Conservation (phyloP, 768 basidiomycete species). For the Hebeloma cylindrosporum region DNA sequence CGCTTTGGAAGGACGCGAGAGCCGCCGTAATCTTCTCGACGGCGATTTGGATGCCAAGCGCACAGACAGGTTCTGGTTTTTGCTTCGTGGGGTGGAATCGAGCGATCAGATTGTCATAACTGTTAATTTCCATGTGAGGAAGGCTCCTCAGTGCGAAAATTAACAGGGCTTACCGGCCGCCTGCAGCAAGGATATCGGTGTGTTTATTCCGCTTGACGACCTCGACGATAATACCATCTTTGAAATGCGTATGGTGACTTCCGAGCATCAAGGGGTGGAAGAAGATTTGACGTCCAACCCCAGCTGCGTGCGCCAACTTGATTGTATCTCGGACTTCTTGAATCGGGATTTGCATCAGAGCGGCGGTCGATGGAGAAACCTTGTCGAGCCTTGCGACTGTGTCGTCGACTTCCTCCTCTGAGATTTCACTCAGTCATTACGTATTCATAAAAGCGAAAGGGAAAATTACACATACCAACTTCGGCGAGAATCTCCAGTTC, state of each 20-base stretch:
- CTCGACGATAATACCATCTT: conserved; percentile 74
- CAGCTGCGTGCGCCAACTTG: conserved; percentile 57
- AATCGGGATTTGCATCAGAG: conserved; percentile 48
- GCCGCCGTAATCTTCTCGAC: conserved; percentile 74
- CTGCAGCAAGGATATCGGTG: conserved; percentile 73
- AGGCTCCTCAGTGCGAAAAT: conserved; percentile 2
- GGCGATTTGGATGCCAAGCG: conserved; percentile 73
- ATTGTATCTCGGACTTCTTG: conserved; percentile 66
- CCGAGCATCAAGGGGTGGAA: conserved; percentile 78
- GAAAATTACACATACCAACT: conserved; percentile 40
- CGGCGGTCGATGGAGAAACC: conserved; percentile 51
- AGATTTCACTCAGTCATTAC: background rate
- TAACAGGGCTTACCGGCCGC: conserved; percentile 57
- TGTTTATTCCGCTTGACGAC: conserved; percentile 67
- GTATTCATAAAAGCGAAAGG: background rate
- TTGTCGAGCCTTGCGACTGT: conserved; percentile 58
- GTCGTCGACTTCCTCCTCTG: conserved; percentile 65
- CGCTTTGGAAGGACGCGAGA: conserved; percentile 68
- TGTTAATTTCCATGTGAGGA: conserved; percentile 24
- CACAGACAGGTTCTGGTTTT: conserved; percentile 56
- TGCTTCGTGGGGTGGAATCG: conserved; percentile 58
- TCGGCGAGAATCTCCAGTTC: conserved; percentile 73
- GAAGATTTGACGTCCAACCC: conserved; percentile 59
- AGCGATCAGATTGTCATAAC: conserved; percentile 72
- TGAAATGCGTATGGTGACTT: conserved; percentile 62